These are phyloP conservation scores for Lactifluus subvellereus DNA, from an alignment of 768 basidiomycete genomes.

Conservation along the genomic window DNA sequence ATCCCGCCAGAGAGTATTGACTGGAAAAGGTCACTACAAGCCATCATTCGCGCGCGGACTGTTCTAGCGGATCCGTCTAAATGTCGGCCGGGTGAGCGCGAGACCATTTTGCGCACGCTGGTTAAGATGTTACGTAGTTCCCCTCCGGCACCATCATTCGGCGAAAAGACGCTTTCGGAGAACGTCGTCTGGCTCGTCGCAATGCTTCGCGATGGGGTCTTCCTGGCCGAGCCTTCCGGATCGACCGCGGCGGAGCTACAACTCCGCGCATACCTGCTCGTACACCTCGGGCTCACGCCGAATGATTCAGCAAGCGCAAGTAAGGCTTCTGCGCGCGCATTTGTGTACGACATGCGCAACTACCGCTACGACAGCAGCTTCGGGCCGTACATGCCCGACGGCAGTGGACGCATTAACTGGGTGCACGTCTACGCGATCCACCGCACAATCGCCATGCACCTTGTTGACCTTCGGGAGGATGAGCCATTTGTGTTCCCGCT, in stretches of 20 bases:
- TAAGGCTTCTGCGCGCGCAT: constrained; percentile 43
- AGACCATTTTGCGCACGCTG: constrained; percentile 42
- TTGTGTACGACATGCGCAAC: constrained; percentile 57
- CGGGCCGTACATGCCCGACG: constrained; percentile 50
- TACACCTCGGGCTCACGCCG: constrained; percentile 49
- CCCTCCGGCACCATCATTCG: constrained; percentile 33
- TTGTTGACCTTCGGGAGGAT: constrained; percentile 38
- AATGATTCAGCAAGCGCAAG: constrained; percentile 34
- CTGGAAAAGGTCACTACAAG: constrained; percentile 53
- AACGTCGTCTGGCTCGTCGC: constrained; percentile 50
- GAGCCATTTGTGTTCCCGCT: constrained; percentile 28
- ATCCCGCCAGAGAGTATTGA: constrained; percentile 18
- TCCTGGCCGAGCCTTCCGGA: constrained; percentile 35
- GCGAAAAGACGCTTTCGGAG: constrained; percentile 35
- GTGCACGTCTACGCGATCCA: constrained; percentile 50
- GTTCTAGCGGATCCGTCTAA: constrained; percentile 35
- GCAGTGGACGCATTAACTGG: constrained; percentile 51
- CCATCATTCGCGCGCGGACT: constrained; percentile 48
- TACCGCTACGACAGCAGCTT: constrained; percentile 46
- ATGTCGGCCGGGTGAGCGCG: constrained; percentile 41
- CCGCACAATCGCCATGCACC: constrained; percentile 49
- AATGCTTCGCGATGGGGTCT: constrained; percentile 38
- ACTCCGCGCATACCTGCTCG: constrained; percentile 48
- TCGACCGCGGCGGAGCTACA: constrained; percentile 38
- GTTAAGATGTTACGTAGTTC: constrained; percentile 43